phyloP scores from a whole-genome alignment of 176 grass and related monocot genomes.

The Hyparrhenia diplandra region DNA sequence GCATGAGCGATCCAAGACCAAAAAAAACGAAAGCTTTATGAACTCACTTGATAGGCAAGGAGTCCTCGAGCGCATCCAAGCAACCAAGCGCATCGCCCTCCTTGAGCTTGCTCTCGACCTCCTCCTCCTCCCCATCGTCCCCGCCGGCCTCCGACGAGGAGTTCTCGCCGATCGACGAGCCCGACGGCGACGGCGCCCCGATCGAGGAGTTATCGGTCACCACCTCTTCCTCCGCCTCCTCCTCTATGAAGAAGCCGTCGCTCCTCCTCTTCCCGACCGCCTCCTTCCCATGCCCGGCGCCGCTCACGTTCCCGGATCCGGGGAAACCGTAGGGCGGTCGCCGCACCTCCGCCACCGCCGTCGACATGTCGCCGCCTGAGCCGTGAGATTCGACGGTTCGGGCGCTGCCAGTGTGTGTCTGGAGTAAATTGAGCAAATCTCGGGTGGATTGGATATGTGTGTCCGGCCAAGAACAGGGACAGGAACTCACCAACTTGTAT shows the following conservation, averaged over 20 bases:
- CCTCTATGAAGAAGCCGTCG: slow-evolving; percentile 51
- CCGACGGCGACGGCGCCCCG: slow-evolving; percentile 34
- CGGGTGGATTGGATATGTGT: slow-evolving; percentile 22
- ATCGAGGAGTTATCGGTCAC: slow-evolving; percentile 40
- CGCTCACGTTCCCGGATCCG: slow-evolving; percentile 20
- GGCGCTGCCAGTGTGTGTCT: slow-evolving; percentile 12
- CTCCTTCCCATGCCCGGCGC: not conserved
- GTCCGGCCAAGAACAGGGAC: slow-evolving; percentile 35
- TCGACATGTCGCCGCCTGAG: slow-evolving; percentile 27
- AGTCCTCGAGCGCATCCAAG: slow-evolving; percentile 53
- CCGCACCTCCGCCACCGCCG: slow-evolving; percentile 26
- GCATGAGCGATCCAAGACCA: not conserved
- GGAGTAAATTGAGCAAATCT: slow-evolving; percentile 43
- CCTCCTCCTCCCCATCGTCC: slow-evolving; percentile 17
- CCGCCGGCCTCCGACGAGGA: slow-evolving; percentile 37
- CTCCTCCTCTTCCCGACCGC: slow-evolving; percentile 30
- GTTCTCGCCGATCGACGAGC: slow-evolving; percentile 56
- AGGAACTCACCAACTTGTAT: slow-evolving; percentile 24
- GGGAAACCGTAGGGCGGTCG: slow-evolving; percentile 31
- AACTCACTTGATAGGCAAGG: slow-evolving; percentile 65
- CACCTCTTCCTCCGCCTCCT: slow-evolving; percentile 30
- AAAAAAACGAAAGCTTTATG: not conserved
- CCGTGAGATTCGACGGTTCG: not conserved
- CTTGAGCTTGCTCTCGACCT: slow-evolving; percentile 52
- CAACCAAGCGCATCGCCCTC: slow-evolving; percentile 29